A percentile compares a stretch with the other conserved stretches of the same genome.
phyloP scores from a whole-genome alignment of 306 rosid species.

The Rosa lucieae region DNA sequence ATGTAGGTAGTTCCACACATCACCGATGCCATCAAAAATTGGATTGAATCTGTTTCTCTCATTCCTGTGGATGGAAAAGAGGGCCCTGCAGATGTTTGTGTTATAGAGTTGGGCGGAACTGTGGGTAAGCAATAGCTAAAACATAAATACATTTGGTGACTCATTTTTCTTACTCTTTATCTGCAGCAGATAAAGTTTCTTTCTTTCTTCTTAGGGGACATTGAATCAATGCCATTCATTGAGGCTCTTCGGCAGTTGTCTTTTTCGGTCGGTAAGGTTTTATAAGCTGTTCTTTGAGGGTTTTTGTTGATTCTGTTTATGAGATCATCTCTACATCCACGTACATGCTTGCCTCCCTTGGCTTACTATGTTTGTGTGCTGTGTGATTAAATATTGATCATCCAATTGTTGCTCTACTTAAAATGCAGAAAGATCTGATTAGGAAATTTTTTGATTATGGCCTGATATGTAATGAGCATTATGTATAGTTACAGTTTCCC shows the following conservation, averaged over 20 bases:
- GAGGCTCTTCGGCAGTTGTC: slow-evolving; percentile 92
- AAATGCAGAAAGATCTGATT: neutral
- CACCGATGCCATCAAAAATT: slow-evolving; percentile 85
- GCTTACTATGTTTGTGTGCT: neutral
- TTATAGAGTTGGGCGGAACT: slow-evolving; percentile 97
- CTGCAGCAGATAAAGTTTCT: neutral
- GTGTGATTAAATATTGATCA: neutral
- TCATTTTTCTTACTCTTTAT: slow-evolving; percentile 15
- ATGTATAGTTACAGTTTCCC: neutral
- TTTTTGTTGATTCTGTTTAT: neutral
- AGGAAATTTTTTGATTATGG: neutral
- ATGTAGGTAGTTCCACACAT: slow-evolving; percentile 96
- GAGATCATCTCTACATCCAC: neutral
- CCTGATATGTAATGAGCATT: neutral
- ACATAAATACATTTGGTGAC: slow-evolving; percentile 18
- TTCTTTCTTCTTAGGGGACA: slow-evolving; percentile 66
- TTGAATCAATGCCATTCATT: slow-evolving; percentile 98
- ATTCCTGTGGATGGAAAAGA: slow-evolving; percentile 88
- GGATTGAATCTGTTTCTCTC: slow-evolving; percentile 74
- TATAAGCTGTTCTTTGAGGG: neutral
- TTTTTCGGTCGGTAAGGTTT: slow-evolving; percentile 79
- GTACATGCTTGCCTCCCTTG: neutral
- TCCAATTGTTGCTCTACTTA: neutral
- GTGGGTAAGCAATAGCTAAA: slow-evolving; percentile 58
- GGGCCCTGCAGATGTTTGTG: slow-evolving; percentile 95